Base-by-base conservation (phyloP, 108 stramenopile species). In the Nannochloropsis granulata region DNA sequence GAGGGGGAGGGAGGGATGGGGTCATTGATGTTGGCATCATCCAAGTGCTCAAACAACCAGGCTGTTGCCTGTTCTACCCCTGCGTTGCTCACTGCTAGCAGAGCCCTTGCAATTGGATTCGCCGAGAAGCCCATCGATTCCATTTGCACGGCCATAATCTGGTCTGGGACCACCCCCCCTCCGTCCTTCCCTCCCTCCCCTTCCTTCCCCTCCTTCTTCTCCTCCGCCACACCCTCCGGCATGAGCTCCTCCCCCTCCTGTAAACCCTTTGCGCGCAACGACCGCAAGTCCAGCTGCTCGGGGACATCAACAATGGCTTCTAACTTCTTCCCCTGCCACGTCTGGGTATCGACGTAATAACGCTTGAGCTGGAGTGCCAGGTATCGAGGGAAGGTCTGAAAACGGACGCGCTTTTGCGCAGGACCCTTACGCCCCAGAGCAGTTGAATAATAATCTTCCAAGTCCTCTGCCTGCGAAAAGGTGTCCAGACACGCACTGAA, bases 121-220 rank as follows among this genome's bases (percentile, higher is more conserved):
- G 95, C 92, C 21, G 84, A 85, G 83, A 99, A 98, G 78, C 98
- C 99, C 99, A 99, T 98, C 85, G 93, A 94, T 93, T 97, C 93
- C 42, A 98, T 88, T 86, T 96, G 95, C 24, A 84, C 85, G 82
- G 98, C 85, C 45, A 98, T 92, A 13, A 24, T 89, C 85, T 93
- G 95, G 85, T 94, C 94, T 24, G 96, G 91, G 16, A 87, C 87
- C 13, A 93, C 90, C 21, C 85, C 86, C 24, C 89, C 83, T 21
- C 89, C 81, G 19, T 84, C 81, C 21, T 78, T 13, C 12, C 87
- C 80, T 25, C 86, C 88, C 56, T 71, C n/a, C 56, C 56, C 56
- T 78, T 2, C 8, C 85, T 12, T 44, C 78, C 12, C 45, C 86
- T 13, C 84, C 81, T 16, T 88, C 82, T 19, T 82, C 87, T 26